A percentile compares a stretch with the other conserved stretches of the same genome.
Evolutionary conservation across 164 flowering plant genomes (phyloP).

Genomic region (Nymphaea thermarum): DNA sequence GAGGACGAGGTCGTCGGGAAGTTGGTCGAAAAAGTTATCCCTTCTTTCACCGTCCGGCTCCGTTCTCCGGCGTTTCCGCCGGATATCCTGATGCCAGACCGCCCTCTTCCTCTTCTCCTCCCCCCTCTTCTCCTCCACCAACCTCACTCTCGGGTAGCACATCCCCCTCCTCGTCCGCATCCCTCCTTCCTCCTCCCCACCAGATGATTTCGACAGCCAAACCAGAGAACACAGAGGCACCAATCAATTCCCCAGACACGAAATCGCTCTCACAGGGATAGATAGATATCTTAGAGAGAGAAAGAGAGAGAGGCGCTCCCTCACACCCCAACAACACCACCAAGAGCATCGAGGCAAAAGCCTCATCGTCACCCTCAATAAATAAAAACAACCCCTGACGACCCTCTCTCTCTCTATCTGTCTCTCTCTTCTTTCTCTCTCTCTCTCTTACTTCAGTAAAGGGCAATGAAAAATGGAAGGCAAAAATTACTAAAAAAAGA

Average conservation of each 20-base stretch:
- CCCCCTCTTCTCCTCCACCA: neutral
- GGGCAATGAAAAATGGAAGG: neutral
- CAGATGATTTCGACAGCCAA: no score
- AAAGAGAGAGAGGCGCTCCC: neutral
- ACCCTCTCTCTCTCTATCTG: neutral
- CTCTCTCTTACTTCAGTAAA: neutral
- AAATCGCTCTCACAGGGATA: neutral
- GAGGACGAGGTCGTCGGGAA: slow-evolving; percentile 66
- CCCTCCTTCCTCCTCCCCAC: neutral
- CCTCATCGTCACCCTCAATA: neutral
- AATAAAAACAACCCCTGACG: neutral
- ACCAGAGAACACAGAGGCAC: no score
- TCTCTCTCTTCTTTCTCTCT: neutral
- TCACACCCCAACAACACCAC: neutral
- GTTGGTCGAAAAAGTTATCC: slow-evolving; percentile 37
- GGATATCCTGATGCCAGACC: neutral
- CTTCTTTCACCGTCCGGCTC: slow-evolving; percentile 7
- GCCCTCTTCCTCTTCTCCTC: slow-evolving; percentile 10
- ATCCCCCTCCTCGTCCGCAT: neutral
- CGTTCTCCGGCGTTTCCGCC: slow-evolving; percentile 13
- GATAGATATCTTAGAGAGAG: neutral
- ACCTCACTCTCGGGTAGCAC: neutral
- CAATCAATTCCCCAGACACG: neutral
- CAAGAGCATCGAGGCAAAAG: neutral
- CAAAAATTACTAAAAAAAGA: no score